phyloP scores from a whole-genome alignment of 805 yeast genomes.

The Tetrapisispora phaffii region DNA sequence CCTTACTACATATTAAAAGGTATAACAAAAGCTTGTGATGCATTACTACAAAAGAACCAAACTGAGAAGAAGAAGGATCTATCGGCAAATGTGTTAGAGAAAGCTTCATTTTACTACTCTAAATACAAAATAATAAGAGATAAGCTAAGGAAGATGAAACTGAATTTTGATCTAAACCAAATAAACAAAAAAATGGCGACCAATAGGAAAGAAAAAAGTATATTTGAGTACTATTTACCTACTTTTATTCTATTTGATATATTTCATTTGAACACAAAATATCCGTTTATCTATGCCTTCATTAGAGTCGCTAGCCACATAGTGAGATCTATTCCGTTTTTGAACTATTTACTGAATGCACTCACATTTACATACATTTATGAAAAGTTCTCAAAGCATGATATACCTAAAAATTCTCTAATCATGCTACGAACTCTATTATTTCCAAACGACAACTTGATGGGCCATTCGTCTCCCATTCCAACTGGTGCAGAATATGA shows the following conservation, averaged over 20 bases:
- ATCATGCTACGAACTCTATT: constrained; percentile 29
- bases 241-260: constrained; percentile 8
- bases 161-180: background rate
- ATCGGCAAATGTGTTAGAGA: background rate
- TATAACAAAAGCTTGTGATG: constrained; percentile 9
- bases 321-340: background rate
- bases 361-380: background rate
- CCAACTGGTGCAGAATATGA: constrained; percentile 35
- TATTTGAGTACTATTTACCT: constrained; percentile 1
- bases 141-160: background rate
- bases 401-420: constrained; percentile 16
- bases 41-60: background rate
- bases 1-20: constrained; percentile 21
- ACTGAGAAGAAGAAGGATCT: background rate
- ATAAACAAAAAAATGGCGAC: no score
- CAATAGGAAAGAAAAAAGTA: background rate
- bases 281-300: constrained; percentile 13
- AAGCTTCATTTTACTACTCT: background rate
- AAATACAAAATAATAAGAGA: background rate
- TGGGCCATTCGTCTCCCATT: constrained; percentile 39
- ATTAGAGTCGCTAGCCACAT: constrained; percentile 15
- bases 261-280: constrained; percentile 1
- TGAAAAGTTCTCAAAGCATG: constrained; percentile 8
- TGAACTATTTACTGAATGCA: background rate
- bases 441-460: constrained; percentile 41